Evolutionary conservation across 805 yeast genomes (phyloP).

Genomic region (Pichia californica): DNA sequence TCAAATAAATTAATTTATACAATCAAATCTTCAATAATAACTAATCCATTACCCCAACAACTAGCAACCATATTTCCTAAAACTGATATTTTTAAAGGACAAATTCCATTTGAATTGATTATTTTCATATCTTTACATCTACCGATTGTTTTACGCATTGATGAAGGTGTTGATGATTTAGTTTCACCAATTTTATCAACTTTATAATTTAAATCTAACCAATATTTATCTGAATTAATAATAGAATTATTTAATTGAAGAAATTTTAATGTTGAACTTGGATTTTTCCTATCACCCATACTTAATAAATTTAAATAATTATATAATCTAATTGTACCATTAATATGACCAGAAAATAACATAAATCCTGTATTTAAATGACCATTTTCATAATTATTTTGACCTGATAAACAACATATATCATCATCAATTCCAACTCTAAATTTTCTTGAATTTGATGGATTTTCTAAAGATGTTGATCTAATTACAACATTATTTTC

Average conservation of each 20-base stretch:
- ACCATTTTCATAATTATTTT: constrained; percentile 2
- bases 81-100: constrained; percentile 8
- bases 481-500: constrained; percentile 11
- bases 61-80: constrained; percentile 17
- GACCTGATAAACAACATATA: constrained; percentile 8
- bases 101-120: constrained; percentile 15
- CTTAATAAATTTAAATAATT: constrained; percentile 12
- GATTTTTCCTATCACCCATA: constrained; percentile 8
- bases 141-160: background rate
- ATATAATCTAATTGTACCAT: constrained; percentile 16
- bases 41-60: constrained; percentile 25
- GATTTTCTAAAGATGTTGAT: constrained; percentile 4
- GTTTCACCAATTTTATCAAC: constrained; percentile 9
- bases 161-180: background rate
- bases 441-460: constrained; percentile 1
- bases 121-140: background rate
- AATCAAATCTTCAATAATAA: constrained; percentile 24
- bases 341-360: constrained; percentile 13
- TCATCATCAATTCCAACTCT: constrained; percentile 11
- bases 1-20: no score
- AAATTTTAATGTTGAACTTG: constrained; percentile 16
- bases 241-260: constrained; percentile 18
- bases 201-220: constrained; percentile 19
- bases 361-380: constrained; percentile 4
- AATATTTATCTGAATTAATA: constrained; percentile 14